Evolutionary conservation across 371 early-diverging fungal genomes (phyloP), one percentile per base, ranked within the genome.

Genomic region (Mortierella sp.): DNA sequence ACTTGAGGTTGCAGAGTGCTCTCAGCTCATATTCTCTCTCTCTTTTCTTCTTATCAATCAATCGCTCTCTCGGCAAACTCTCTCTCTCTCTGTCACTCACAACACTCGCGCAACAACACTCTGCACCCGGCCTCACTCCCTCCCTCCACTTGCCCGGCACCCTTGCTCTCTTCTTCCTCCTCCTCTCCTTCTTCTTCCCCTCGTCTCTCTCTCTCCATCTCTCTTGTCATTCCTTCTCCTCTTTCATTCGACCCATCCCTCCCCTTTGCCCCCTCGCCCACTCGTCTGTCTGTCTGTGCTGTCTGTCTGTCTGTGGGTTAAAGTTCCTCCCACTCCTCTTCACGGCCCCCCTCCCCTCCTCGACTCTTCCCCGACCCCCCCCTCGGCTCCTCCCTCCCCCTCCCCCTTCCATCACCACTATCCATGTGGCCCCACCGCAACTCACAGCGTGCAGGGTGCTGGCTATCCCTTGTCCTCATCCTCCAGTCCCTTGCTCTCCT

Each of bases 381-480:
- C 27, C 54, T 16, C 14, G 24, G 41, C 8, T 10, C 23, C 21
- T 19, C 14, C 54, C 7, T 14, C 4, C 31, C 19, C 19, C n/a
- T 31, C 18, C 30, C 23, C 13, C 21, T 21, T 23, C 58, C 13
- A 3, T 31, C 54, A 6, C 46, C 54, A 41, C 23, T 34, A 46
- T 39, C 43, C 61, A 7, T 51, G 39, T 23, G 43, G 27, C 48
- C 45, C 14, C 9, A 14, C 28, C 41, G 19, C 43, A 12, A 6
- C n/a, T 46, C 9, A 19, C 16, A 55, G 18, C 28, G 42, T 30
- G 18, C 18, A n/a, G 34, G 30, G 56, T 39, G 19, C 39, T 43
- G 63, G 58, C 30, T 51, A 13, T 43, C 58, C 24, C 21, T 24
- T 2, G 30, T 41, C 16, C 28, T 50, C 24, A 14, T 45, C 41